phyloP scores from a whole-genome alignment of 2,329 filamentous ascomycete genomes.

The Diplodia seriata region DNA sequence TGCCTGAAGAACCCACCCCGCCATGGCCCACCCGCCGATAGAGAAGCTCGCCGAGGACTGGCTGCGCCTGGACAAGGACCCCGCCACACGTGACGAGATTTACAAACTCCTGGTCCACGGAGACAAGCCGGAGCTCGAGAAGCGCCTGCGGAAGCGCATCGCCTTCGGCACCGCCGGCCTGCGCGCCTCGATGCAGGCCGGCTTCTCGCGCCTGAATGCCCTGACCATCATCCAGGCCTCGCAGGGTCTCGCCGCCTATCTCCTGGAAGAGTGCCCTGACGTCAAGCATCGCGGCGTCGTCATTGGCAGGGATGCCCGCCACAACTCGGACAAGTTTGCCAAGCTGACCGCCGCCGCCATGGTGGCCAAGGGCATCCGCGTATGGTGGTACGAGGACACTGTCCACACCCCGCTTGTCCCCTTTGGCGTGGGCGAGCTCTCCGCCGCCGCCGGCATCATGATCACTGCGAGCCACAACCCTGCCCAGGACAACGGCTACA shows the following conservation, averaged over 20 bases:
- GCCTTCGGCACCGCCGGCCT: constrained; percentile 69
- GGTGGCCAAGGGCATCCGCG: constrained; percentile 63
- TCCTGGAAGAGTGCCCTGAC: constrained; percentile 55
- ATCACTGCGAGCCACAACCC: constrained; percentile 72
- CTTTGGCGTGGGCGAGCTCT: constrained; percentile 62
- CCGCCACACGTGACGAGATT: constrained; percentile 62
- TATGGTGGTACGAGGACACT: constrained; percentile 64
- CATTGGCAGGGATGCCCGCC: constrained; percentile 67
- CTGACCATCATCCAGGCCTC: constrained; percentile 68
- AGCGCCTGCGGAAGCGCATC: constrained; percentile 62
- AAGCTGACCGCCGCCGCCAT: constrained; percentile 66
- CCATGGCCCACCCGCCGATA: constrained; percentile 44
- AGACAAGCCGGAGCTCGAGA: constrained; percentile 58
- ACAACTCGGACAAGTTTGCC: constrained; percentile 68
- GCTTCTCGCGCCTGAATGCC: constrained; percentile 67
- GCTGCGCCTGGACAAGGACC: constrained; percentile 65
- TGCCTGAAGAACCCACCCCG: no score
- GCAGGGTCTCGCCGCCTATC: constrained; percentile 68
- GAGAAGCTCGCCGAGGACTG: constrained; percentile 60
- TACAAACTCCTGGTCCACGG: constrained; percentile 56
- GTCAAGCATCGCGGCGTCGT: constrained; percentile 59
- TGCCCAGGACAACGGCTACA: constrained; percentile 70
- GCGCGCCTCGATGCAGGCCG: constrained; percentile 69
- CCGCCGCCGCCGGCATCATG: constrained; percentile 67
- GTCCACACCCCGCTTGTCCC: constrained; percentile 68